A percentile compares a stretch with the other conserved stretches of the same genome.
Evolutionary conservation across 441 rosid genomes (phyloP).

Genomic region (Adansonia grandidieri): DNA sequence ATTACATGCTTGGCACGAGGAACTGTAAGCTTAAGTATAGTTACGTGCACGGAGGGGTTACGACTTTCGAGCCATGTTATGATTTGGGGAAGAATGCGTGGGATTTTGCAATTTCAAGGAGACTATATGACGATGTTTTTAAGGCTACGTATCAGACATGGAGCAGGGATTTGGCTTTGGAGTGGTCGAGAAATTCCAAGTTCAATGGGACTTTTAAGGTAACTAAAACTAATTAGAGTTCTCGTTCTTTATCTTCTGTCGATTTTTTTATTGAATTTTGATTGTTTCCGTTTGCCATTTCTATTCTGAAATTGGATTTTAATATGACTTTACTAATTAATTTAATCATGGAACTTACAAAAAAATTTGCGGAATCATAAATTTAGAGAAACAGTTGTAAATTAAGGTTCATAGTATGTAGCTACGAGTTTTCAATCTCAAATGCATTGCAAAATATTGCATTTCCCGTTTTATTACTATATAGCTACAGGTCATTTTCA

Average conservation of each 20-base stretch:
- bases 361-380: background rate
- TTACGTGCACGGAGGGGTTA: slow-evolving; percentile 63
- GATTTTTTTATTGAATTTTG: background rate
- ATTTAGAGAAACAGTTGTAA: background rate
- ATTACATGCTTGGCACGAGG: slow-evolving; percentile 72
- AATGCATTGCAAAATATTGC: background rate
- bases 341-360: background rate
- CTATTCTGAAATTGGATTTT: background rate
- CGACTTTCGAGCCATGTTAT: slow-evolving; percentile 79
- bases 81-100: slow-evolving; percentile 79
- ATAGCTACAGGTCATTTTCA: background rate
- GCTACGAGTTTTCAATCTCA: slow-evolving; percentile 2
- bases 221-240: slow-evolving; percentile 11
- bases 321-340: background rate
- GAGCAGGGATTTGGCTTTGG: slow-evolving; percentile 66
- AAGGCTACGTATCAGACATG: slow-evolving; percentile 75
- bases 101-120: slow-evolving; percentile 79
- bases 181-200: slow-evolving; percentile 76
- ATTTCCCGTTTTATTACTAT: background rate
- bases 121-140: slow-evolving; percentile 61
- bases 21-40: slow-evolving; percentile 87
- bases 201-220: slow-evolving; percentile 70
- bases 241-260: background rate
- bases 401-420: slow-evolving; percentile 2
- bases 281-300: background rate